Evolutionary conservation across 257 asterid genomes (phyloP).

Genomic region (Gentiana macrophylla): DNA sequence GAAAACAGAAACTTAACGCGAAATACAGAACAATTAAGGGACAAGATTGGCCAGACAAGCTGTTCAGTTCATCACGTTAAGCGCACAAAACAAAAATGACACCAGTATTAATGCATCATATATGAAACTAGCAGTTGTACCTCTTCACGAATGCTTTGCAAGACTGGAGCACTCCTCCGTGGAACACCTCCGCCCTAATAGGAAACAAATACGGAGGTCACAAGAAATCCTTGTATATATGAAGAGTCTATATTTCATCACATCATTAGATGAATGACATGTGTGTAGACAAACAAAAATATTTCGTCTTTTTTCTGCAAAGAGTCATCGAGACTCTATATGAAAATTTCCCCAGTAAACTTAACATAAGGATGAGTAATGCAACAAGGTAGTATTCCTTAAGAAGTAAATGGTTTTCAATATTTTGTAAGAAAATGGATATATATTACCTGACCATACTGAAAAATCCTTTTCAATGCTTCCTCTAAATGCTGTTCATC

Average conservation of each 20-base stretch:
- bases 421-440: background rate
- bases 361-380: too few species aligned
- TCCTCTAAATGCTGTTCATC: conserved; percentile 98
- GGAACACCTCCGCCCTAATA: conserved; percentile 93
- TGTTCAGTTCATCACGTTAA: too few species aligned
- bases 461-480: conserved; percentile 90
- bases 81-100: too few species aligned
- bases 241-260: too few species aligned
- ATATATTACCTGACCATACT: conserved; percentile 70
- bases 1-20: background rate
- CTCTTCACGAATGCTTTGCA: conserved; percentile 79
- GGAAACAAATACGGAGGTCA: conserved; percentile 9
- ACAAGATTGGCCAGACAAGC: conserved; percentile 1
- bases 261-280: too few species aligned
- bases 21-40: background rate
- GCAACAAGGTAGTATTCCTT: too few species aligned
- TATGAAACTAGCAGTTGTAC: conserved; percentile 21
- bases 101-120: background rate
- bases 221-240: background rate
- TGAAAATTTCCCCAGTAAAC: too few species aligned
- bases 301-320: background rate
- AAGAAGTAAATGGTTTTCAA: background rate
- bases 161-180: conserved; percentile 80
- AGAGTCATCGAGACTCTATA: background rate
- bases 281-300: background rate